Base-by-base conservation (phyloP, 192 early-diverging fungal species). In the Entomortierella beljakovae region DNA sequence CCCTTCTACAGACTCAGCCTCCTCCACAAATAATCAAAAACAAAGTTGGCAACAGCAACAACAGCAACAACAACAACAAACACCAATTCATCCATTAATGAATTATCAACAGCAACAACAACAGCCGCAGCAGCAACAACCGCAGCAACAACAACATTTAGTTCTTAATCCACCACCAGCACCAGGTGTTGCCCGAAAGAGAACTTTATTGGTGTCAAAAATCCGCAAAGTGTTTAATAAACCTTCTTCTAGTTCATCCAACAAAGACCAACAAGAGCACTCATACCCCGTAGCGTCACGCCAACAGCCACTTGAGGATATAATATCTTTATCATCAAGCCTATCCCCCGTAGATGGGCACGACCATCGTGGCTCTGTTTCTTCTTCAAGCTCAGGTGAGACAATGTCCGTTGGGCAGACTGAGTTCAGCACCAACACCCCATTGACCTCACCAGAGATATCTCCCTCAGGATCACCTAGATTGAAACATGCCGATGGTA, bases 401-500 rank as follows among this genome's bases (percentile, higher is more conserved):
- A 65, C 61, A 48, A 64, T 64, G 49, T 67, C 68, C 15, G 67
- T 42, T 6, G 62, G 53, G 9, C 49, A 50, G 18, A 59, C 52
- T 53, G 60, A 57, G 8, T 34, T 55, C 11, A 37, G 56, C 26
- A n/a, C 34, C 13, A 37, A 34, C 42, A 69, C 75, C 23, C 75
- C 75, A 15, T 37, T 54, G 29, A 79, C 67, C 3, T 65, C 75
- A 13, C 75, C 75, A 33, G 75, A 79, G 8, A 31, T 55, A 13
- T 79, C 75, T 4, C 75, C 75, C 8, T 48, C 61, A 29, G 62
- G 75, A 25, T 79, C 75, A 1, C 75, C 75, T 13, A 64, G 54
- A 37, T 25, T 70, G 34, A 68, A 69, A 66, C 55, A 43, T 37
- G 16, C 34, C 15, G n/a, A n/a, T 25, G 25, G 18, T 20, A 54